A percentile compares a stretch with the other conserved stretches of the same genome.
Conservation (phyloP, 257 asterid genomes). For the Linaria vulgaris region DNA sequence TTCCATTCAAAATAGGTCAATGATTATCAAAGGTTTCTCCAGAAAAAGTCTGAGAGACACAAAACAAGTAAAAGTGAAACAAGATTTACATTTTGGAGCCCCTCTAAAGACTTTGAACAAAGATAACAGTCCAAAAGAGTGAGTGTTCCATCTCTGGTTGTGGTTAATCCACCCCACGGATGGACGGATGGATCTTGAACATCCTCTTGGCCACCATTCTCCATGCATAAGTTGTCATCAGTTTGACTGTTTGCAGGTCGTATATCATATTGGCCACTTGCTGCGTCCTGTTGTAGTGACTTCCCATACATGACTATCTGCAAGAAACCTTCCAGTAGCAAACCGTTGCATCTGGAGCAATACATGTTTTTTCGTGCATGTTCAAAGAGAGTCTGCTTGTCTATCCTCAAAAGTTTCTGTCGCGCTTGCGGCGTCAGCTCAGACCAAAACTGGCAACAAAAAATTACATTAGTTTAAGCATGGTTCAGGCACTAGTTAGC, state of each 20-base stretch:
- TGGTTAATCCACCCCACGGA: conserved; percentile 96
- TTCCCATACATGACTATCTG: conserved; percentile 92
- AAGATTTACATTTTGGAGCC: conserved; percentile 76
- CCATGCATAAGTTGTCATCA: conserved; percentile 40
- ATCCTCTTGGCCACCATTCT: conserved; percentile 58
- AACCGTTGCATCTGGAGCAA: conserved; percentile 96
- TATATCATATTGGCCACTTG: conserved; percentile 37
- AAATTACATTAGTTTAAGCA: background rate
- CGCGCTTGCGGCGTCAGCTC: conserved; percentile 83
- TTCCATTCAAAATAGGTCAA: conserved; percentile 25
- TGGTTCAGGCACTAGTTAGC: background rate
- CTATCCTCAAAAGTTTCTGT: conserved; percentile 69
- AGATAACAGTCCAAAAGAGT: conserved; percentile 88
- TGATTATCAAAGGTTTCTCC: conserved; percentile 17
- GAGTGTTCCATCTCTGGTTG: conserved; percentile 78
- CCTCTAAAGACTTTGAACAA: conserved; percentile 67
- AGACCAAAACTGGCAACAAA: conserved; percentile 76
- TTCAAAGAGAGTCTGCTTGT: conserved; percentile 87
- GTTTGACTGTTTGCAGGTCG: conserved; percentile 41
- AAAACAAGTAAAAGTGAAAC: conserved; percentile 12
- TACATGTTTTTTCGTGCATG: conserved; percentile 98
- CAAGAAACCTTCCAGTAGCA: conserved; percentile 86
- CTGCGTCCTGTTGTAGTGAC: conserved; percentile 77
- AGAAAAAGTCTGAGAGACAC: conserved; percentile 9
- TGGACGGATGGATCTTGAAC: conserved; percentile 86